These are phyloP conservation scores for Lindgomyces ingoldianus DNA, from an alignment of 495 filamentous ascomycete genomes.

Conservation along the genomic window DNA sequence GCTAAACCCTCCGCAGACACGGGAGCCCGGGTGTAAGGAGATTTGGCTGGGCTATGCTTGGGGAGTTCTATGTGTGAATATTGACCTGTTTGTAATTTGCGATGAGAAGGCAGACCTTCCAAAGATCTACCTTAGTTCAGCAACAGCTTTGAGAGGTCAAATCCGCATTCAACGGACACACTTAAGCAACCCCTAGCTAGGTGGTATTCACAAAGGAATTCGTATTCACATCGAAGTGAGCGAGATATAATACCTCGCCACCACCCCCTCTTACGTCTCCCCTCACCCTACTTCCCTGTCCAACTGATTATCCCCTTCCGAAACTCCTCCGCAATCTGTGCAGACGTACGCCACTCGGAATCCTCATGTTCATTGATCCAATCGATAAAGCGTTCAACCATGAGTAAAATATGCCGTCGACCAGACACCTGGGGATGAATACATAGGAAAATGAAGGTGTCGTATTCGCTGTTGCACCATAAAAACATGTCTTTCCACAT, in stretches of 20 bases:
- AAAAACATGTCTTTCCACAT: slow-evolving; percentile 62
- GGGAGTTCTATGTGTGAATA: no score
- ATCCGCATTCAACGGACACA: no score
- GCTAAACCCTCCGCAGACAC: no score
- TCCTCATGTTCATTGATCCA: slow-evolving; percentile 73
- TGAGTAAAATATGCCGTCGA: slow-evolving; percentile 62
- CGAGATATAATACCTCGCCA: background rate
- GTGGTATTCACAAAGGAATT: no score
- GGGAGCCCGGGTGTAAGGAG: no score
- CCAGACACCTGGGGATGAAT: slow-evolving; percentile 72
- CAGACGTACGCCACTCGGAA: slow-evolving; percentile 73
- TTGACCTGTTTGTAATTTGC: no score
- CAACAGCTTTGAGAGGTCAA: no score
- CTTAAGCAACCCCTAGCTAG: no score
- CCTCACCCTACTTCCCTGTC: background rate
- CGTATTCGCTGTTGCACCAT: slow-evolving; percentile 69
- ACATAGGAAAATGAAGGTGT: slow-evolving; percentile 70
- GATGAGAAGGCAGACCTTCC: no score
- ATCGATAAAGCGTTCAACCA: slow-evolving; percentile 70
- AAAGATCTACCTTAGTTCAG: no score
- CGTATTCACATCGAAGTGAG: background rate
- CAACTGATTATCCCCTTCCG: slow-evolving; percentile 44
- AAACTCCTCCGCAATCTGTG: slow-evolving; percentile 68
- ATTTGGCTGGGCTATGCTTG: no score
- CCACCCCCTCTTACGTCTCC: background rate